phyloP scores from a whole-genome alignment of 106 monocot genomes.

The Agapanthus africanus region DNA sequence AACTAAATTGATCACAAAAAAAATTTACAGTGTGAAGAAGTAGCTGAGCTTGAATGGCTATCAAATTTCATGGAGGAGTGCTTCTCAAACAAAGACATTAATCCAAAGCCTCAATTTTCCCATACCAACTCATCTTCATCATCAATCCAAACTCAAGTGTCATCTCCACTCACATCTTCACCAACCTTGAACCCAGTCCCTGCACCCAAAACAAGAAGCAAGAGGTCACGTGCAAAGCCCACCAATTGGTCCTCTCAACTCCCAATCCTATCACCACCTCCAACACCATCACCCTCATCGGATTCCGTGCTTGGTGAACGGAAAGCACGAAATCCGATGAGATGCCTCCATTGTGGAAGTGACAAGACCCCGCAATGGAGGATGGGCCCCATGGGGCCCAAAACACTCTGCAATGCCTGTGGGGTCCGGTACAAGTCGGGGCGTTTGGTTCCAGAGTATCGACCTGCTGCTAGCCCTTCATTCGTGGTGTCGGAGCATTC shows the following conservation, averaged over 20 bases:
- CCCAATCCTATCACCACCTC: background rate
- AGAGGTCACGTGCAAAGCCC: conserved; percentile 2
- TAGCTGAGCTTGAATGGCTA: conserved; percentile 12
- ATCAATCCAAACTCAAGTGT: background rate
- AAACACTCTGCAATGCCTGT: conserved; percentile 49
- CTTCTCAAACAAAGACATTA: conserved; percentile 8
- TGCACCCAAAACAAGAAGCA: conserved; percentile 7
- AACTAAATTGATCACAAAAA: background rate
- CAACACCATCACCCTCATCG: background rate
- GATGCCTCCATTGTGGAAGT: conserved; percentile 39
- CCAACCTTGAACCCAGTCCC: background rate
- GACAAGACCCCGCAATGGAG: conserved; percentile 63
- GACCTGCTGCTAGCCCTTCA: conserved; percentile 2
- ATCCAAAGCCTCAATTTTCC: background rate
- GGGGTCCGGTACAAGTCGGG: conserved; percentile 38
- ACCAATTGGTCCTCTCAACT: conserved; percentile 7
- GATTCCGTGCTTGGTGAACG: background rate
- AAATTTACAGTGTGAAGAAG: conserved; percentile 9
- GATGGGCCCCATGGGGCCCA: conserved; percentile 50
- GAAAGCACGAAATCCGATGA: background rate
- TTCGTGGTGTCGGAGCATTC: conserved; percentile 22
- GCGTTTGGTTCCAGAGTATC: conserved; percentile 54
- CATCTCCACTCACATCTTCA: background rate
- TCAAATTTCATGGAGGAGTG: conserved; percentile 14
- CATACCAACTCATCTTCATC: background rate